A percentile compares a stretch with the other conserved stretches of the same genome.
phyloP scores from a whole-genome alignment of 257 asterid genomes.

The Anisodus acutangulus region DNA sequence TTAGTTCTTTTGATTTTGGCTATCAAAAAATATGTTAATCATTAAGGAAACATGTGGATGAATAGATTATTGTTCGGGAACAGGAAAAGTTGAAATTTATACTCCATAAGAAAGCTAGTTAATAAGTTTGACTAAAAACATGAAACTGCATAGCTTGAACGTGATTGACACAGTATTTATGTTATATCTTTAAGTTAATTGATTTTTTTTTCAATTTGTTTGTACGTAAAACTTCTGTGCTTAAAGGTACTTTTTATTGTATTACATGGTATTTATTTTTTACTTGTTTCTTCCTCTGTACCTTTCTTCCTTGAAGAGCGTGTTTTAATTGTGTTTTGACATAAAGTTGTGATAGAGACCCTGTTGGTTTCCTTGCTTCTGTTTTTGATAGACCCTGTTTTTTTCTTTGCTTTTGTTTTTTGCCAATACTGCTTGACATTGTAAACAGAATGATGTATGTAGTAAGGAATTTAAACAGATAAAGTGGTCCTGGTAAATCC shows the following conservation, averaged over 20 bases:
- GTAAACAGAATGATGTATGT: too few relatives aligned
- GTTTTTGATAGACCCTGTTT: too few relatives aligned
- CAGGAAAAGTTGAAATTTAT: background rate
- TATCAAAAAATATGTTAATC: background rate
- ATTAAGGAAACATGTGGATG: background rate
- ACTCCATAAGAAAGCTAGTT: background rate
- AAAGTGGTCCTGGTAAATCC: too few relatives aligned
- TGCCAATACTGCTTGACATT: too few relatives aligned
- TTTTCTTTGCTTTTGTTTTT: too few relatives aligned
- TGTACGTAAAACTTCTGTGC: background rate
- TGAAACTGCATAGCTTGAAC: background rate
- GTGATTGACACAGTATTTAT: conserved; percentile 2
- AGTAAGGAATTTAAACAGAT: too few relatives aligned
- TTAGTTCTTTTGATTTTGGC: conserved; percentile 3
- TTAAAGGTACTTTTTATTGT: conserved; percentile 5
- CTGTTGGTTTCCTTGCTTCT: too few relatives aligned
- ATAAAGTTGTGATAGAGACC: too few relatives aligned
- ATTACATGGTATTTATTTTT: background rate
- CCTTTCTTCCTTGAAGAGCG: background rate
- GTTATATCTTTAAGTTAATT: background rate
- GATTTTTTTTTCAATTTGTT: background rate
- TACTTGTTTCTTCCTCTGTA: background rate
- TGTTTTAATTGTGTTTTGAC: background rate
- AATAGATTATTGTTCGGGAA: background rate
- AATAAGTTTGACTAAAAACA: background rate